Evolutionary conservation across 805 yeast species (phyloP), one percentile per base, ranked within the genome.

Genomic region (Starmerella apis): DNA sequence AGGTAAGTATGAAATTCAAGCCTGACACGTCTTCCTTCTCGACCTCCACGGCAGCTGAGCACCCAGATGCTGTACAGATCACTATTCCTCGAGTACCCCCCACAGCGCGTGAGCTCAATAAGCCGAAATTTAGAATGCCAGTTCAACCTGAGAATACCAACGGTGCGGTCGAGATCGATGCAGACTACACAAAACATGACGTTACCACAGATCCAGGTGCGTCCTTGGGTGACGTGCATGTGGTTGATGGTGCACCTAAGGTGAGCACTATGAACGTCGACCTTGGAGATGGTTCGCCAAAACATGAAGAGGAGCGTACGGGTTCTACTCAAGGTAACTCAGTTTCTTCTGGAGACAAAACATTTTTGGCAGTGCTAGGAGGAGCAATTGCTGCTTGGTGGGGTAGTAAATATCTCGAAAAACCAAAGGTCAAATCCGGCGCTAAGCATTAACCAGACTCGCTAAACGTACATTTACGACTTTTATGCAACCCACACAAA

Each of bases 331-430:
- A 50, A 14, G 31, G 35, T 10, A 47, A 47, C n/a, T 51, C 56
- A 28, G 24, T 66, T 35, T 53, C 60, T 11, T 33, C 58, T 7
- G 57, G 61, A 18, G 72, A 68, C 52, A 65, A 63, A 59, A 44
- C 60, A 14, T 55, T 65, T 46, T 56, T 68, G 23, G 52, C 59
- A 9, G 62, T 61, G 2, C 53, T 68, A 32, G 59, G 60, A 1
- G 68, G 60, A 3, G 63, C 56, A 10, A 61, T 68, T 9, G 62
- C 63, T 0, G 66, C 61, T 8, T 67, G 71, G 70, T 66, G 69
- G 68, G 53, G 56, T 9, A 45, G 65, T 18, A 62, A 66, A 66
- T 18, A 49, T 14, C 23, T 47, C 14, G 24, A 39, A 14, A 33
- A 24, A 11, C 36, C 51, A 31, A 54, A 53, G 46, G 52, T 54